Evolutionary conservation across 352 stramenopile species (phyloP).

Genomic region (Phytophthora syringae): DNA sequence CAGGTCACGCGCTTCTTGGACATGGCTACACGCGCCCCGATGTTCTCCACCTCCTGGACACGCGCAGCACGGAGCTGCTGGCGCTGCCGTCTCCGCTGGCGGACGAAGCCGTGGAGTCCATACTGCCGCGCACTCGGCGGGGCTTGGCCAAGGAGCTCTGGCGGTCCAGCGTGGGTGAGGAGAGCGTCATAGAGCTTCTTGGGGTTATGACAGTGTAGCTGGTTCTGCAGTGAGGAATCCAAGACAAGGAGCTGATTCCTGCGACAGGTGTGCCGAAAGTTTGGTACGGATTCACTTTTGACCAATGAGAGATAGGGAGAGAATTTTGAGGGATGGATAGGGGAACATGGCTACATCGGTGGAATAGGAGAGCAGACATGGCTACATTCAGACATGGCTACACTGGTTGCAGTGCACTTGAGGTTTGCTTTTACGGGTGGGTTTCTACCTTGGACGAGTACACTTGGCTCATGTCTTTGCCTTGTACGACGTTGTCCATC

Average conservation of each 20-base stretch:
- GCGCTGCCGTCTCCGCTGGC: conserved; percentile 17
- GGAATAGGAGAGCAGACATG: conserved; percentile 3
- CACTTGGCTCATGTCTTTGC: conserved; percentile 4
- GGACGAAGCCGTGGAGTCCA: conserved; percentile 38
- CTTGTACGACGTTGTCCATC: conserved; percentile 45
- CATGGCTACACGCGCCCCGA: conserved; percentile 76
- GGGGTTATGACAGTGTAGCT: too few relatives aligned
- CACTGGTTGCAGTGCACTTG: too few relatives aligned
- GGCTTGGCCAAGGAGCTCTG: conserved; percentile 25
- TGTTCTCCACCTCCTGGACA: conserved; percentile 84
- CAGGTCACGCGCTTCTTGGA: conserved; percentile 89
- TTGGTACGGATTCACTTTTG: conserved; percentile 1
- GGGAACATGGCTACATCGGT: conserved; percentile 3
- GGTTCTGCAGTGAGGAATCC: conserved; percentile 16
- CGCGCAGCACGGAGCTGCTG: conserved; percentile 58
- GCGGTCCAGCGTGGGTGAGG: conserved; percentile 44
- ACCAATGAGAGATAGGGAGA: conserved; percentile 10
- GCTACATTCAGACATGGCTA: neutral
- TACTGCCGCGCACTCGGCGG: conserved; percentile 39
- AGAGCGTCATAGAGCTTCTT: conserved; percentile 60
- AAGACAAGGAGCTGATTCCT: conserved; percentile 13
- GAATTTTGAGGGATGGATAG: conserved; percentile 13
- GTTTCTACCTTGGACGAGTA: conserved; percentile 18
- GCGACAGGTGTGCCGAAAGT: conserved; percentile 4
- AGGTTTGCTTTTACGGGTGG: conserved; percentile 18